Percentiles rank a stretch among this genome's conserved stretches.
Conservation (phyloP, 257 asterid genomes). For the Mentha longifolia region DNA sequence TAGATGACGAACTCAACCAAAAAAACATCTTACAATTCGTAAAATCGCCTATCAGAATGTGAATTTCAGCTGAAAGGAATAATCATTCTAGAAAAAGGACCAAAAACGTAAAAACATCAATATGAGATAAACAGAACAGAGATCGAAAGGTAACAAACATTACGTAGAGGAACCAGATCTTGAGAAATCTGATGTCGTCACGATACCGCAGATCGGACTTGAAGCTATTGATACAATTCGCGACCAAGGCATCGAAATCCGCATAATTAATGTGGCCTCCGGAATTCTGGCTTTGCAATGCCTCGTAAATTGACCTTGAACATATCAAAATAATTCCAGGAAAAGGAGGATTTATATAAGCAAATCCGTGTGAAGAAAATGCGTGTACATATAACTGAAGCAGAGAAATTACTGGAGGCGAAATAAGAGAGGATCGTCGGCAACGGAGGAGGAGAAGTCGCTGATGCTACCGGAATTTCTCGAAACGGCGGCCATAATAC, state of each 20-base stretch:
- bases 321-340: constrained; percentile 23
- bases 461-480: constrained; percentile 29
- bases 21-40: neutral
- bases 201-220: constrained; percentile 67
- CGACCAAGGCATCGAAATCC: constrained; percentile 51
- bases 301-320: constrained; percentile 59
- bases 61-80: constrained; percentile 1
- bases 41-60: neutral
- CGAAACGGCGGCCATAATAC: constrained; percentile 55
- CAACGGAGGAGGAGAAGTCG: constrained; percentile 32
- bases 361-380: constrained; percentile 4
- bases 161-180: constrained; percentile 93
- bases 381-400: neutral
- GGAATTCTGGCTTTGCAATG: constrained; percentile 38
- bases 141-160: neutral
- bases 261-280: constrained; percentile 27
- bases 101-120: neutral
- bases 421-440: constrained; percentile 68
- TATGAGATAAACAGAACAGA: neutral
- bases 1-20: constrained; percentile 18
- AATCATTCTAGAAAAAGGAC: neutral
- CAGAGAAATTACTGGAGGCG: constrained; percentile 55
- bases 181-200: constrained; percentile 87
- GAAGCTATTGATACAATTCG: constrained; percentile 60
- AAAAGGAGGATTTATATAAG: constrained; percentile 22